These are phyloP conservation scores for Gaultheria prostrata DNA, from an alignment of 148 eudicot species.

Conservation along the genomic window DNA sequence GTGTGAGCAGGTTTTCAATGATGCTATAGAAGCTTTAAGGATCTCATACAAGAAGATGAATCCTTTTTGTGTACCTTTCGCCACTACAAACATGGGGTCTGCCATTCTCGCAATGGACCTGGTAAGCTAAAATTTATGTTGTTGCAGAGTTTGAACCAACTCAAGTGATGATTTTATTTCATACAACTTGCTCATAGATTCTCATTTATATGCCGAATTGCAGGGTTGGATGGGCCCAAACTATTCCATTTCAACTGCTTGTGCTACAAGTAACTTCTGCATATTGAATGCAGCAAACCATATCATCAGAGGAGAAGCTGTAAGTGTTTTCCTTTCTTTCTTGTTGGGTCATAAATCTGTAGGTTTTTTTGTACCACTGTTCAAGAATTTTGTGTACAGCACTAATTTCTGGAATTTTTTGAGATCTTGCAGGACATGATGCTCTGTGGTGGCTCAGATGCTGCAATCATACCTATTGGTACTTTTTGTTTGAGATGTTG, in stretches of 20 bases:
- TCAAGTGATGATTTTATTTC: neutral
- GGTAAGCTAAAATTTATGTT: constrained; percentile 40
- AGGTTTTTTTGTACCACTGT: neutral
- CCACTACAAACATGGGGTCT: constrained; percentile 98
- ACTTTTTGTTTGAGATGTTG: constrained; percentile 15
- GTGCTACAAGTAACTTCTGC: constrained; percentile 98
- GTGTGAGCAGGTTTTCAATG: constrained; percentile 73
- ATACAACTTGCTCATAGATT: constrained; percentile 14
- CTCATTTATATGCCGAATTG: constrained; percentile 18
- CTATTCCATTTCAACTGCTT: constrained; percentile 93
- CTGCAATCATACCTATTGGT: constrained; percentile 90
- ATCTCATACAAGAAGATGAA: constrained; percentile 94
- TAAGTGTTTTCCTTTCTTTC: constrained; percentile 38
- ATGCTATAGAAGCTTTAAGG: constrained; percentile 92
- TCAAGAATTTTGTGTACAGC: neutral
- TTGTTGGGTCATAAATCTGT: constrained; percentile 8
- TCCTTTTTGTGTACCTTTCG: constrained; percentile 96
- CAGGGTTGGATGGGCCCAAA: constrained; percentile 99
- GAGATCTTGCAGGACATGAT: constrained; percentile 66
- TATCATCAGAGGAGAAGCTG: constrained; percentile 96
- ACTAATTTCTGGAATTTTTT: constrained; percentile 13
- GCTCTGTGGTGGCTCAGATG: constrained; percentile 98
- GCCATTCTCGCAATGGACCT: constrained; percentile 99
- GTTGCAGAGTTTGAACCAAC: constrained; percentile 2
- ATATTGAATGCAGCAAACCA: constrained; percentile 94